Evolutionary conservation across 106 monocot species (phyloP).

Genomic region (Platanthera guangdongensis): DNA sequence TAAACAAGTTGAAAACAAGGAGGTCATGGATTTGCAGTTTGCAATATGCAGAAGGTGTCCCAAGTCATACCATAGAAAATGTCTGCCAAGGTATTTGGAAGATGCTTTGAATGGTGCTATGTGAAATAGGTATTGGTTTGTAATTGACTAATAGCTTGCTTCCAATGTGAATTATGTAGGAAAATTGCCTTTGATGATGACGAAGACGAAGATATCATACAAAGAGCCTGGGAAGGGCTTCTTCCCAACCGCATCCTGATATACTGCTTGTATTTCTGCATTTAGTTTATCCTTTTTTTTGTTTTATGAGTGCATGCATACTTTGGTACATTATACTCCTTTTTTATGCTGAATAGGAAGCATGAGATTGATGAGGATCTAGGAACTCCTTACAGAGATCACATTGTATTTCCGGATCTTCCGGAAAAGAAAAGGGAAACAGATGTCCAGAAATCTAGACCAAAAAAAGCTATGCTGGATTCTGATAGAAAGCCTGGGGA

Average conservation of each 20-base stretch:
- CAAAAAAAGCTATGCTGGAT: conserved; percentile 15
- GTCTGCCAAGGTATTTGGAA: conserved; percentile 67
- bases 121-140: background rate
- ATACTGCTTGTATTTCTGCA: conserved; percentile 58
- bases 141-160: background rate
- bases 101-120: background rate
- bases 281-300: background rate
- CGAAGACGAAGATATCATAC: conserved; percentile 31
- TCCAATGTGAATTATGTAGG: background rate
- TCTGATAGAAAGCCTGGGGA: background rate
- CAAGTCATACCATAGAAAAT: conserved; percentile 87
- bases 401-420: conserved; percentile 45
- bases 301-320: background rate
- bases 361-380: conserved; percentile 53
- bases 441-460: conserved; percentile 13
- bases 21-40: conserved; percentile 59
- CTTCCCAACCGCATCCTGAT: conserved; percentile 76
- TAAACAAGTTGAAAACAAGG: conserved; percentile 67
- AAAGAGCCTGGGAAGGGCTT: conserved; percentile 77
- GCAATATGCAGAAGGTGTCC: conserved; percentile 93
- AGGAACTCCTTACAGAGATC: conserved; percentile 60
- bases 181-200: conserved; percentile 45
- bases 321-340: too few species aligned
- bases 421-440: conserved; percentile 18
- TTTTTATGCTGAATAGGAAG: conserved; percentile 24